Evolutionary conservation across 2,329 filamentous ascomycete genomes (phyloP).

Genomic region (Penicillium polonicum): DNA sequence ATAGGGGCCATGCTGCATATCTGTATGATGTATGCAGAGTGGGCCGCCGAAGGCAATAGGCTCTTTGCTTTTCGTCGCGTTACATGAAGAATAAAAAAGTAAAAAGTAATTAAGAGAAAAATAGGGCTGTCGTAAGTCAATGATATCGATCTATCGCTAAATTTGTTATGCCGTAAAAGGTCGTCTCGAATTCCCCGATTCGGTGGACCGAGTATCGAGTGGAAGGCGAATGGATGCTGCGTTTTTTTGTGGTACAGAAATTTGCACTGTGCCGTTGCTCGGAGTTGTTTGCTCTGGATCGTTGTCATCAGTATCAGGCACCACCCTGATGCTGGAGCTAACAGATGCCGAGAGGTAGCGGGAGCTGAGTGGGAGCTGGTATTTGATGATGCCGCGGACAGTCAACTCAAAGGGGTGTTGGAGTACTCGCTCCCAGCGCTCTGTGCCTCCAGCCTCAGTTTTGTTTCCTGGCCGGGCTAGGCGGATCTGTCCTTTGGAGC

Average conservation of each 20-base stretch:
- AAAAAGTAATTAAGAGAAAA: constrained; percentile 10
- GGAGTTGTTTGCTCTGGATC: constrained; percentile 18
- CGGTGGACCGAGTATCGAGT: constrained; percentile 12
- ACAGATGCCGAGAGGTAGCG: constrained; percentile 52
- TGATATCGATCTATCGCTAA: constrained; percentile 28
- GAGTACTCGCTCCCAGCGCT: constrained; percentile 86
- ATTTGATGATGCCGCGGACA: constrained; percentile 85
- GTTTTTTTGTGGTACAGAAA: constrained; percentile 11
- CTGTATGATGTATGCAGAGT: not conserved
- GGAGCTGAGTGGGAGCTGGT: constrained; percentile 63
- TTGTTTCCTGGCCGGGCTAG: constrained; percentile 81
- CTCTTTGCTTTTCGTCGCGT: constrained; percentile 16
- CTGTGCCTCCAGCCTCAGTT: constrained; percentile 75
- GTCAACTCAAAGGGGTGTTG: constrained; percentile 93
- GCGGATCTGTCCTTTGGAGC: constrained; percentile 79
- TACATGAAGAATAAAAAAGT: constrained; percentile 11
- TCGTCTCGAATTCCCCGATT: constrained; percentile 22
- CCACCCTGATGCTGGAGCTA: constrained; percentile 42
- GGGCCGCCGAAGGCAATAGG: not conserved
- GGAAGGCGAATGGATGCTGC: constrained; percentile 9
- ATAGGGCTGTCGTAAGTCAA: constrained; percentile 24
- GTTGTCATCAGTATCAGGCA: constrained; percentile 37
- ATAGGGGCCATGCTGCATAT: not conserved
- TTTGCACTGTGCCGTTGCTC: constrained; percentile 32
- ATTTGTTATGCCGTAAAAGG: constrained; percentile 31